Evolutionary conservation across 306 rosid species (phyloP).

Genomic region (Acmispon strigosus): DNA sequence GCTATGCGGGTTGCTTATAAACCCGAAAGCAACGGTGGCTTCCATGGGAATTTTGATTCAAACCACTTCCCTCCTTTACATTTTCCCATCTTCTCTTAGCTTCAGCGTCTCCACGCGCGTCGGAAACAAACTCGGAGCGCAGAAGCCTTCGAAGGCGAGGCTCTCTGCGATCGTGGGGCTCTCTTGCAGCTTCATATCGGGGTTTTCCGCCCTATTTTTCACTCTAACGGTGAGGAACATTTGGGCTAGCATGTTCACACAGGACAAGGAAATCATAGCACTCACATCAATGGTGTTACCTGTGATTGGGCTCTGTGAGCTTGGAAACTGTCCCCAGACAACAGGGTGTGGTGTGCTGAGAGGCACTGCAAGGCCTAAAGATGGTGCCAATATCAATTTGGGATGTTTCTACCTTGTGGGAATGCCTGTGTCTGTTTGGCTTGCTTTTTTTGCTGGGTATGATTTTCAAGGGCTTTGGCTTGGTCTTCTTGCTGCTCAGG

Average conservation of each 20-base stretch:
- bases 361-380: slow-evolving; percentile 86
- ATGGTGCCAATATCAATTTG: slow-evolving; percentile 77
- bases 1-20: slow-evolving; percentile 59
- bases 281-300: slow-evolving; percentile 73
- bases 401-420: slow-evolving; percentile 86
- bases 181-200: slow-evolving; percentile 54
- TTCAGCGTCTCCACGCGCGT: slow-evolving; percentile 91
- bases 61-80: slow-evolving; percentile 79
- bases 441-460: slow-evolving; percentile 49
- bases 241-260: slow-evolving; percentile 84
- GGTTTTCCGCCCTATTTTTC: slow-evolving; percentile 50
- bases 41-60: slow-evolving; percentile 94
- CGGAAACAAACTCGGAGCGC: slow-evolving; percentile 75
- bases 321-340: slow-evolving; percentile 93
- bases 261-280: slow-evolving; percentile 50
- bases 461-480: slow-evolving; percentile 86
- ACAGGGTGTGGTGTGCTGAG: slow-evolving; percentile 91
- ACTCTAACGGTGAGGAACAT: slow-evolving; percentile 49
- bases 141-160: slow-evolving; percentile 51
- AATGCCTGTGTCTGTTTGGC: slow-evolving; percentile 73
- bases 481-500: slow-evolving; percentile 84
- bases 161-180: slow-evolving; percentile 75
- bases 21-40: slow-evolving; percentile 77
- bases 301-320: slow-evolving; percentile 79
- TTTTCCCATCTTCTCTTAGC: slow-evolving; percentile 91